Conservation (phyloP, 345 rosid genomes). For the Firmiana major region DNA sequence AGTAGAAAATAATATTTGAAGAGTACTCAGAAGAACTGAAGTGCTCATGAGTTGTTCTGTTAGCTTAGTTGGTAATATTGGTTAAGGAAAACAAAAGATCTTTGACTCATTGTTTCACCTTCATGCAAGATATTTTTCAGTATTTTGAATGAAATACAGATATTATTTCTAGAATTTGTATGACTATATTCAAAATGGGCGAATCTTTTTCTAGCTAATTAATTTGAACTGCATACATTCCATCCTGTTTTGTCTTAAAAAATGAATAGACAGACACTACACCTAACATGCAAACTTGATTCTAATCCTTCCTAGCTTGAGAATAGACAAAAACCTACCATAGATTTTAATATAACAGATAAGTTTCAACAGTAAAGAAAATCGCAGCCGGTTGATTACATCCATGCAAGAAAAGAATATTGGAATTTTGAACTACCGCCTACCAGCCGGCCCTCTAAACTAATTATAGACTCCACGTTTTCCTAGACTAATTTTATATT, state of each 20-base stretch:
- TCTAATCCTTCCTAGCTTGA: not conserved
- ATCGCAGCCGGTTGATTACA: not conserved
- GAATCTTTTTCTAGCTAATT: not conserved
- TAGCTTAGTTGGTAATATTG: not conserved
- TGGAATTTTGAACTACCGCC: conserved; percentile 5
- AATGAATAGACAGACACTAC: not conserved
- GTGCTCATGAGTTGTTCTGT: not conserved
- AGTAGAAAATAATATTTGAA: not conserved
- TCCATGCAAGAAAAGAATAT: not conserved
- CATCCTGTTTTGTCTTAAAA: too few species aligned
- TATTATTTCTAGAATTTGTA: not conserved
- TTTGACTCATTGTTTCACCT: not conserved
- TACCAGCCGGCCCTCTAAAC: not conserved
- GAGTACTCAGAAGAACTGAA: not conserved
- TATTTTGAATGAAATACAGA: not conserved
- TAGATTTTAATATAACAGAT: not conserved
- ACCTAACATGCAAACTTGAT: not conserved
- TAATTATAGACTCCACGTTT: not conserved
- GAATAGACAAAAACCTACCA: not conserved
- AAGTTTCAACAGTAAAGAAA: not conserved
- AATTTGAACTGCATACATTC: not conserved
- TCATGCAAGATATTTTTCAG: not conserved
- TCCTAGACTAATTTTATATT: not conserved
- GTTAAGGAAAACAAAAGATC: not conserved
- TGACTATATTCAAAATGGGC: not conserved